phyloP scores from a whole-genome alignment of 176 grass and related monocot species.

The Aegilops speltoides region DNA sequence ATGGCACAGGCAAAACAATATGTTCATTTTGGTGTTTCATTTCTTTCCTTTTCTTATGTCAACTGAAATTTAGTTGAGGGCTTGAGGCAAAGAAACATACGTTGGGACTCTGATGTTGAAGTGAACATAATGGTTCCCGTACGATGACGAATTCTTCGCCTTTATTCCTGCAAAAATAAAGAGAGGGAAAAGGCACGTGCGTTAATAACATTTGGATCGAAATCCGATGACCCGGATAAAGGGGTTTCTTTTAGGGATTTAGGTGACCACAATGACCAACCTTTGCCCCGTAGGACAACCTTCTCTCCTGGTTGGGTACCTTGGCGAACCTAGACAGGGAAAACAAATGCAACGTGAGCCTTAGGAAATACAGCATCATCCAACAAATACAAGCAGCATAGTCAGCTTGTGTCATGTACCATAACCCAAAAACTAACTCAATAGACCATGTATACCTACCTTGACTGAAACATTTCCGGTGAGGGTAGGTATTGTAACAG shows the following conservation, averaged over 20 bases:
- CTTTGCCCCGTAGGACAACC: constrained; percentile 84
- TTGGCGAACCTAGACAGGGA: constrained; percentile 61
- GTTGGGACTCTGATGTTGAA: constrained; percentile 75
- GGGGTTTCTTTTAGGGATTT: neutral
- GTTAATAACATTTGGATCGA: constrained; percentile 4
- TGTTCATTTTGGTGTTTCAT: neutral
- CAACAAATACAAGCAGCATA: neutral
- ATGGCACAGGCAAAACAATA: neutral
- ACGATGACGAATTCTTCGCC: constrained; percentile 46
- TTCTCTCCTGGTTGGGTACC: constrained; percentile 91
- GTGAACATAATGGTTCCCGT: constrained; percentile 87
- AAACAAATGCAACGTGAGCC: constrained; percentile 4
- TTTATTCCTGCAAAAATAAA: constrained; percentile 70
- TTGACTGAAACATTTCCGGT: constrained; percentile 92
- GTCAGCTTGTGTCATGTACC: neutral
- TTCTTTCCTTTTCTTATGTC: neutral
- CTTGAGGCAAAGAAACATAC: constrained; percentile 43
- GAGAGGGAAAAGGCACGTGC: neutral
- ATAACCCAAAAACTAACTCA: neutral
- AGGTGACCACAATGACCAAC: constrained; percentile 34
- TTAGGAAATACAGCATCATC: constrained; percentile 9
- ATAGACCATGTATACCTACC: constrained; percentile 49
- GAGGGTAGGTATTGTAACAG: constrained; percentile 71
- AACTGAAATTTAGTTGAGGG: neutral
- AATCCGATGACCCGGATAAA: neutral